Base-by-base conservation (phyloP, 768 basidiomycete species). In the Cubamyces sp. region DNA sequence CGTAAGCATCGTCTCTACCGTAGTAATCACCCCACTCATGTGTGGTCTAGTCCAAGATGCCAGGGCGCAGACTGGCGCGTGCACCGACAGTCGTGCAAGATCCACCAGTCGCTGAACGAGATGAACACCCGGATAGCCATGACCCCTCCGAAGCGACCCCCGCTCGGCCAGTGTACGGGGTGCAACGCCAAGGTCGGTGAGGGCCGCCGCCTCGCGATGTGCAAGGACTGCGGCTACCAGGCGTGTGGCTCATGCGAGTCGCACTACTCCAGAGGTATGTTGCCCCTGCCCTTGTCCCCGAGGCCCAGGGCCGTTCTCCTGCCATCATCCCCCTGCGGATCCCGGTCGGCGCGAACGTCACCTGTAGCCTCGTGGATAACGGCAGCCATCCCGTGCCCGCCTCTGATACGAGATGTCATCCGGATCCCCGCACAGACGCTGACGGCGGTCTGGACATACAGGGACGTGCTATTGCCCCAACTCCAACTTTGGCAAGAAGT, bases 381-480 rank as follows among this genome's bases (percentile, higher is more conserved):
- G 41, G 30, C 41, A 25, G 30, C 16, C 25, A 23, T 9, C 39
- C 18, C 21, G 39, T 25, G 30, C 45, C 23, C 5, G 43, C 37
- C 16, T 11, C 15, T 16, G 30, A 47, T 56, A 39, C 51, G 45
- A 21, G 45, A 54, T 54, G 51, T 23, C 60, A 56, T 56, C 46
- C 47, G 47, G 48, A 25, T 21, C 48, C n/a, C 9, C 25, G n/a
- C 19, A 42, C 49, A 59, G 49, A 51, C 46, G 62, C 62, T 63
- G 61, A 62, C 56, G 7, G 43, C 52, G 8, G 19, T 16, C 12
- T 18, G 30, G 30, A 40, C 54, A 5, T 19, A 52, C 30, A 78
- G 75, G 76, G 19, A 74, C 75, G 9, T 76, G 76, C 67, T 75
- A 75, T 54, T 76, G 76, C 66, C 68, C 65, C 11, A 69, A 70